Base-by-base conservation (phyloP, 768 basidiomycete genomes). In the Serpula lacrymans region DNA sequence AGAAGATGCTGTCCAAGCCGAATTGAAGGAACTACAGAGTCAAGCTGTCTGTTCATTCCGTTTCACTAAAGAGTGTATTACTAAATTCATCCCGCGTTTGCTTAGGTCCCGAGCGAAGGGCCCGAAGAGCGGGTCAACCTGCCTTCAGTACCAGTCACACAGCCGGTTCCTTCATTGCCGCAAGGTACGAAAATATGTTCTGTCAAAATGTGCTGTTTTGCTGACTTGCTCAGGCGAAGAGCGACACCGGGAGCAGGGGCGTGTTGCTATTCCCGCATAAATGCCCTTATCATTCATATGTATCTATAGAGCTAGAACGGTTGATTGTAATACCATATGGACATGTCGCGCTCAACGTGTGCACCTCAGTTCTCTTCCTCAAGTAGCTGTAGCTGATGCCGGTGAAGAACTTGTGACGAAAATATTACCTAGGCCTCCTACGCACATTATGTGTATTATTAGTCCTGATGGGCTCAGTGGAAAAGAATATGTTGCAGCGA, bases 1-100 rank as follows among this genome's bases (percentile, higher is more conserved):
- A 33, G 96, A 99, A 57, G 94, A 96, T 29, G 85, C 82, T 12
- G 95, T 99, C 0, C 89, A 94, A 56, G 71, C 70, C 5, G 96
- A 99, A 58, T 69, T 99, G 20, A 67, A 64, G 20, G 70, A 73
- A 37, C 63, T 99, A 10, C 80, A 94, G 58, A 67, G 61, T 12
- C 78, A 80, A 50, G 63, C 74, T 41, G 84, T 88, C 36, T 43
- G 81, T 65, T 38, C 36, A 3, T 22, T 13, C 10, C 21, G 7
- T 36, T n/a, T 5, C 22, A 25, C 37, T 26, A 14, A 22, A 20
- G 22, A 8, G 14, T 32, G 22, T 43, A 29, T 32, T 43, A 44
- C 17, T 45, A 32, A 16, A 12, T 9, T 18, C 21, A 17, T 39
- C 7, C 17, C 6, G 21, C 39, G n/a, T 40, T 34, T 8, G 21